Base-by-base conservation (phyloP, 805 yeast species). In the Ogataea allantospora region DNA sequence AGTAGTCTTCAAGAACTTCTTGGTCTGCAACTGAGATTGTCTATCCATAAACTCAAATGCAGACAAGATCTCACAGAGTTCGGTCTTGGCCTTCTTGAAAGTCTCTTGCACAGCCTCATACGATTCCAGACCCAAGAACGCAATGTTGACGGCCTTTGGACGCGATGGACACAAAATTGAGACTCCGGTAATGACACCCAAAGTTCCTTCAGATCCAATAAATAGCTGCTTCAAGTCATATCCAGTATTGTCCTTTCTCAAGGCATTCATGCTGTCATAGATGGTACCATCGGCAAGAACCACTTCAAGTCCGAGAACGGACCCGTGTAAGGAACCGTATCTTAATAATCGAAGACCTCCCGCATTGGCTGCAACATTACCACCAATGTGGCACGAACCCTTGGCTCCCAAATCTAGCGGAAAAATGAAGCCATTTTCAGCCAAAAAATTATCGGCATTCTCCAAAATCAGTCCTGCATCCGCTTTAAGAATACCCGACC, bases 341-440 rank as follows among this genome's bases (percentile, higher is more conserved):
- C 95, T 74, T 44, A 89, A 65, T 34, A 89, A 69, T 56, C 98
- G 71, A 52, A 89, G 72, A 1, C 98, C 98, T 56, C 98, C 98
- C 5, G 98, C 98, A 59, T 91, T 91, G 13, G 96, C 88, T 13
- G 96, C 95, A 29, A 88, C 91, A 37, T 81, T 85, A 48, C 97
- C 98, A 50, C 97, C 97, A 45, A 91, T 81, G 51, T 87, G 95
- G 59, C 97, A 91, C 2, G 96, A 87, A 10, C 98, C 98, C 66
- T 89, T 89, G 25, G 98, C 97, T 41, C 98, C 98, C 44, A 89
- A 67, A 59, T 89, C 98, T 35, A 89, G 69, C 18, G 98, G 98
- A 72, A 88, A 89, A 38, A 89, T 85, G 63, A 83, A 83, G 3
- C 93, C 95, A n/a, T 77, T 66, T 40, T 87, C 93, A 12, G 83